A percentile compares a stretch with the other conserved stretches of the same genome.
Conservation (phyloP, 441 rosid species). For the Arabidopsis lyrata region DNA sequence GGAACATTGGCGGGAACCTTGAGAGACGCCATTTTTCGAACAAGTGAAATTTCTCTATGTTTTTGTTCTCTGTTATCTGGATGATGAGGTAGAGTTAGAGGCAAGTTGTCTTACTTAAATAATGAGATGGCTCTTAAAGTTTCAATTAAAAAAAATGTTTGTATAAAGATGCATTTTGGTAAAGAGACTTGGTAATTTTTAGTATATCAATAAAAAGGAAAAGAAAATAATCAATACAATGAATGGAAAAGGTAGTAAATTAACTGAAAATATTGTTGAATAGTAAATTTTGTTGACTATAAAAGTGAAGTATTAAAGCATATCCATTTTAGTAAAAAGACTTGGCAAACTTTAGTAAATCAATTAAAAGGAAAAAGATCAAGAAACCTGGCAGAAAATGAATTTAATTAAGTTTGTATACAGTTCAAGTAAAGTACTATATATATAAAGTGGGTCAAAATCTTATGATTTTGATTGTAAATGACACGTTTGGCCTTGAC, state of each 20-base stretch:
- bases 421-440: background rate
- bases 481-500: background rate
- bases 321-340: background rate
- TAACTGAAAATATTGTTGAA: background rate
- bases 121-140: background rate
- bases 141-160: background rate
- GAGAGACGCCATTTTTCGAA: conserved; percentile 60
- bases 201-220: background rate
- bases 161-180: background rate
- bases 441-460: background rate
- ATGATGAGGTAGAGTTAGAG: conserved; percentile 26
- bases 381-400: conserved; percentile 4
- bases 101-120: conserved; percentile 25
- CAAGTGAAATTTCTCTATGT: conserved; percentile 1
- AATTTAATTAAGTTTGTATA: conserved; percentile 6
- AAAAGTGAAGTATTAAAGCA: background rate
- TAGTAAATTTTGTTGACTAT: background rate
- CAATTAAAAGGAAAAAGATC: background rate
- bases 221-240: background rate
- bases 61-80: background rate
- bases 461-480: conserved; percentile 5
- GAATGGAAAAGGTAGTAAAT: background rate
- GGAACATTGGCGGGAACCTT: conserved; percentile 70
- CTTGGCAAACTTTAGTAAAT: conserved; percentile 16
- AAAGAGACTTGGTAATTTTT: background rate